A percentile compares a stretch with the other conserved stretches of the same genome.
Evolutionary conservation across 2,329 filamentous ascomycete genomes (phyloP).

Genomic region (Phialocephala subalpina): DNA sequence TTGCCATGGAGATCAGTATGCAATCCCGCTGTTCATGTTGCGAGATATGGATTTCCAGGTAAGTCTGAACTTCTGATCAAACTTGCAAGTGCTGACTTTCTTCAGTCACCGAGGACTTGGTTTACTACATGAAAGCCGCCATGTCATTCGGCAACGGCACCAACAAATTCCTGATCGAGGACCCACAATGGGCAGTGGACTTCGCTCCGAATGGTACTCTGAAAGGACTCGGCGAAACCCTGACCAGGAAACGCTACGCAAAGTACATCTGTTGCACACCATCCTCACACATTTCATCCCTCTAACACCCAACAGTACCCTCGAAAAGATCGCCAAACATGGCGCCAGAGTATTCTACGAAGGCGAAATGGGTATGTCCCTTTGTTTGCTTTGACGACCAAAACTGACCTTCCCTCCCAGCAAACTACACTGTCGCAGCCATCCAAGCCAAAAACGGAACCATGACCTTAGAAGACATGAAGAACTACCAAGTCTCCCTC

Average conservation of each 20-base stretch:
- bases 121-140: constrained; percentile 73
- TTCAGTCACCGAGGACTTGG: constrained; percentile 73
- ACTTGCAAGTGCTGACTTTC: constrained; percentile 26
- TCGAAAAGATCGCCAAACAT: constrained; percentile 66
- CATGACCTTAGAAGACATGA: constrained; percentile 72
- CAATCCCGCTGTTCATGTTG: constrained; percentile 76
- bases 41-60: constrained; percentile 72
- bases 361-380: constrained; percentile 56
- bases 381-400: not conserved
- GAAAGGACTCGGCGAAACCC: constrained; percentile 65
- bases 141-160: constrained; percentile 41
- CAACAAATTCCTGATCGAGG: constrained; percentile 65
- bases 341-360: constrained; percentile 70
- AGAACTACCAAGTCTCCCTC: constrained; percentile 70
- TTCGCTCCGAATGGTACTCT: constrained; percentile 73
- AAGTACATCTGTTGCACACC: constrained; percentile 44
- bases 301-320: constrained; percentile 49
- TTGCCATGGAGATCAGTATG: constrained; percentile 78
- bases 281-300: not conserved
- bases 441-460: constrained; percentile 66
- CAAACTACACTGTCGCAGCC: constrained; percentile 66
- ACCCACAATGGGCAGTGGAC: constrained; percentile 71
- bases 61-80: not conserved
- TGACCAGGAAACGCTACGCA: constrained; percentile 71
- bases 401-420: constrained; percentile 40